A percentile compares a stretch with the other conserved stretches of the same genome.
Evolutionary conservation across 2,329 filamentous ascomycete genomes (phyloP).

Genomic region (Pyrenophora tritici-repentis): DNA sequence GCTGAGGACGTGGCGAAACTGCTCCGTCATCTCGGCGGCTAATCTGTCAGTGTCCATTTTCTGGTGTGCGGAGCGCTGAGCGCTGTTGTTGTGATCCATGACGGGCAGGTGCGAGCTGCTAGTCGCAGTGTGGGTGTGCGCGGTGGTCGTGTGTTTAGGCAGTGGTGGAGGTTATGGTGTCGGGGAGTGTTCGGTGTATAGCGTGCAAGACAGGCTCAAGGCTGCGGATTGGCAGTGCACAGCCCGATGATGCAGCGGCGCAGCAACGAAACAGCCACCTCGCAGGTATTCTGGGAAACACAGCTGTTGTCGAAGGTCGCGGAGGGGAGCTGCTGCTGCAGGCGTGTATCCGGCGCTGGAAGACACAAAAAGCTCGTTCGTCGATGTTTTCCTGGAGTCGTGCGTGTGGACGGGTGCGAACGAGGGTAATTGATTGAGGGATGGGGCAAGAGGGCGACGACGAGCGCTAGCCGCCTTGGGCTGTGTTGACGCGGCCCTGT

Average conservation of each 20-base stretch:
- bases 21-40: conserved; percentile 77
- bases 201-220: conserved; percentile 9
- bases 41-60: conserved; percentile 38
- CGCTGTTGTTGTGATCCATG: conserved; percentile 44
- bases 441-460: conserved; percentile 19
- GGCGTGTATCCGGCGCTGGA: conserved; percentile 15
- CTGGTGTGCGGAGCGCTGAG: conserved; percentile 31
- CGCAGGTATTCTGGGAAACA: conserved; percentile 18
- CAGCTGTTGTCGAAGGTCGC: conserved; percentile 1
- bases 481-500: conserved; percentile 20
- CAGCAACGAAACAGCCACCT: conserved; percentile 20
- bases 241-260: conserved; percentile 29
- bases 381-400: conserved; percentile 10
- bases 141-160: conserved; percentile 3
- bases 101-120: conserved; percentile 25
- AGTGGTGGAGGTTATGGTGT: conserved; percentile 14
- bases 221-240: conserved; percentile 27
- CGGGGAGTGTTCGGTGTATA: conserved; percentile 14
- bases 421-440: conserved; percentile 21
- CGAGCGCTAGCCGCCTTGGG: conserved; percentile 16
- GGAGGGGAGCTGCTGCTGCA: conserved; percentile 2
- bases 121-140: conserved; percentile 18
- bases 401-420: conserved; percentile 11
- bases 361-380: conserved; percentile 7
- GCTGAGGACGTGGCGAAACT: conserved; percentile 85